phyloP scores from a whole-genome alignment of 2,329 filamentous ascomycete genomes.

The Phialocephala sp. region DNA sequence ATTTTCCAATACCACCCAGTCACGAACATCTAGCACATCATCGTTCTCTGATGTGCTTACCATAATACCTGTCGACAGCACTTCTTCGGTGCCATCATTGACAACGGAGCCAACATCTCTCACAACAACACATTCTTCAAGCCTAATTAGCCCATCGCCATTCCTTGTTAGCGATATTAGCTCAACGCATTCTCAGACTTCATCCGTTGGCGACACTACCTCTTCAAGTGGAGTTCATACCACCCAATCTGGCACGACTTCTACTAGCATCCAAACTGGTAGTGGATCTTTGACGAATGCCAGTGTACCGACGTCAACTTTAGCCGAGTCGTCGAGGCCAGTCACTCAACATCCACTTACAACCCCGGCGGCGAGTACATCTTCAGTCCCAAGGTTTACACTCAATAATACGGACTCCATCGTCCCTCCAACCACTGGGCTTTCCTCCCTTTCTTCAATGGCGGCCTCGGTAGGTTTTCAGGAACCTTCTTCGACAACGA shows the following conservation, averaged over 20 bases:
- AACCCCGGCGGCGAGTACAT: conserved; percentile 11
- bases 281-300: conserved; percentile 7
- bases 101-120: not conserved
- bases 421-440: conserved; percentile 11
- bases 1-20: conserved; percentile 27
- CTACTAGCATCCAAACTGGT: not conserved
- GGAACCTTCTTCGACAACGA: conserved; percentile 18
- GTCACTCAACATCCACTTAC: not conserved
- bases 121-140: conserved; percentile 2
- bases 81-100: conserved; percentile 7
- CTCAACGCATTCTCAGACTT: not conserved
- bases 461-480: conserved; percentile 22
- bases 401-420: conserved; percentile 36
- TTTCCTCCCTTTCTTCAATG: conserved; percentile 9
- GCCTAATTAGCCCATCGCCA: not conserved
- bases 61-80: conserved; percentile 21
- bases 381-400: conserved; percentile 31
- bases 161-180: not conserved
- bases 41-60: conserved; percentile 13
- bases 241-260: not conserved
- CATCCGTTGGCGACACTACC: not conserved
- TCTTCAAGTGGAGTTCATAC: not conserved
- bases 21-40: not conserved
- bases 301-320: conserved; percentile 1
- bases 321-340: not conserved